Percentiles rank a stretch among this genome's conserved stretches.
These are phyloP conservation scores for Meyerozyma sp. DNA, from an alignment of 1,139 yeast genomes.

Conservation along the genomic window DNA sequence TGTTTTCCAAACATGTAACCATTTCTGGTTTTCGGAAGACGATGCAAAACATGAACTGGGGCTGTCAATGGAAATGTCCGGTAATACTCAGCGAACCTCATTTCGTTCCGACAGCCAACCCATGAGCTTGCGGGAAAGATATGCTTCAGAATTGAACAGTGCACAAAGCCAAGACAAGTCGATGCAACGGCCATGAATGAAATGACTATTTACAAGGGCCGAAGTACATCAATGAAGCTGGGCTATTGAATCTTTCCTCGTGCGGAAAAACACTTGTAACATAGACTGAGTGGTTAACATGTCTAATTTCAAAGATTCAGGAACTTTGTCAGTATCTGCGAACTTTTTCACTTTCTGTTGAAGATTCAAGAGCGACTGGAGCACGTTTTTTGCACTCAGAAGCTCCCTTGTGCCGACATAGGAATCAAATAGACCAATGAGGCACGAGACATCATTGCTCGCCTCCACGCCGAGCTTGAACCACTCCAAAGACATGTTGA, in stretches of 20 bases:
- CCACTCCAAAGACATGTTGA: conserved; percentile 68
- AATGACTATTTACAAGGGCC: neutral
- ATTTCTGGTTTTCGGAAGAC: conserved; percentile 49
- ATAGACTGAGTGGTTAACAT: conserved; percentile 21
- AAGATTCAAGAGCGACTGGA: conserved; percentile 20
- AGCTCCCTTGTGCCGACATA: conserved; percentile 23
- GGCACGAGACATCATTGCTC: conserved; percentile 51
- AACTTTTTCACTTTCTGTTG: conserved; percentile 18
- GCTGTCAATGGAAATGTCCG: neutral
- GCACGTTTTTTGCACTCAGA: conserved; percentile 21
- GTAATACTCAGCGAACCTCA: conserved; percentile 9
- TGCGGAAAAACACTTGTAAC: conserved; percentile 25
- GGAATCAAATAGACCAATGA: conserved; percentile 72
- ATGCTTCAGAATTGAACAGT: conserved; percentile 22
- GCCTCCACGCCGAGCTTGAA: conserved; percentile 74
- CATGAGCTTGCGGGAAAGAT: conserved; percentile 27
- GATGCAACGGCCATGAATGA: neutral
- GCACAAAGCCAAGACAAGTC: conserved; percentile 8
- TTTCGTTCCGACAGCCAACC: conserved; percentile 28
- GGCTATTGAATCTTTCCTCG: conserved; percentile 16
- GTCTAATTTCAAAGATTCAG: conserved; percentile 18
- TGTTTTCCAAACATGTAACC: conserved; percentile 46
- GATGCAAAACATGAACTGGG: neutral
- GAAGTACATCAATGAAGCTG: conserved; percentile 3
- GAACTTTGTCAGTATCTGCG: conserved; percentile 13